phyloP scores from a whole-genome alignment of 2,329 filamentous ascomycete species.

The Ampelomyces quisqualis region DNA sequence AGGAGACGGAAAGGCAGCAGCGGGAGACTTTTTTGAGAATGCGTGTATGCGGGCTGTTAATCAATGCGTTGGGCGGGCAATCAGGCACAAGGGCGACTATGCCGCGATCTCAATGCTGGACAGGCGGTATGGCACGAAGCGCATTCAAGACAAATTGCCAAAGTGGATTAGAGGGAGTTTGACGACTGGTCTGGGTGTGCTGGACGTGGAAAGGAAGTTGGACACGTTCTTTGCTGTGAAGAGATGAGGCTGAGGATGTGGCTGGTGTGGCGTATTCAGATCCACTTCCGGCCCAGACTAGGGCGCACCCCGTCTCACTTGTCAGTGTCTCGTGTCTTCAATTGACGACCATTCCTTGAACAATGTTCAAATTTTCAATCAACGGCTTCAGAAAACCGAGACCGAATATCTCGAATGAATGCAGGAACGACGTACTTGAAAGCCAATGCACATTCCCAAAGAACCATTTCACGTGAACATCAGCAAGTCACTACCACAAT shows the following conservation, averaged over 20 bases:
- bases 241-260: constrained; percentile 7
- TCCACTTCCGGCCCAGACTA: constrained; percentile 8
- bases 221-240: constrained; percentile 43
- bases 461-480: background rate
- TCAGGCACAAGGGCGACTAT: constrained; percentile 84
- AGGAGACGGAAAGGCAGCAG: constrained; percentile 50
- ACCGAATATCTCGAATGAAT: too few species aligned
- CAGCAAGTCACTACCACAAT: too few species aligned
- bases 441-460: background rate
- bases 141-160: constrained; percentile 78
- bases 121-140: constrained; percentile 69
- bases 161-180: constrained; percentile 82
- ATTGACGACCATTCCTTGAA: too few species aligned
- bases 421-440: background rate
- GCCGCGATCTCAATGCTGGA: constrained; percentile 87
- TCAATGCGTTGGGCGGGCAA: constrained; percentile 90
- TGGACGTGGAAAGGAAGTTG: constrained; percentile 46
- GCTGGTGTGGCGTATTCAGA: constrained; percentile 5
- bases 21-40: constrained; percentile 86
- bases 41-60: constrained; percentile 96
- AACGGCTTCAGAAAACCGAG: too few species aligned
- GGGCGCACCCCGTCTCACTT: constrained; percentile 7
- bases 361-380: too few species aligned
- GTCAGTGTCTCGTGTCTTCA: constrained; percentile 13
- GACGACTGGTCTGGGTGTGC: constrained; percentile 41